Conservation (phyloP, 768 basidiomycete genomes). For the Fomitopsis pulvina region DNA sequence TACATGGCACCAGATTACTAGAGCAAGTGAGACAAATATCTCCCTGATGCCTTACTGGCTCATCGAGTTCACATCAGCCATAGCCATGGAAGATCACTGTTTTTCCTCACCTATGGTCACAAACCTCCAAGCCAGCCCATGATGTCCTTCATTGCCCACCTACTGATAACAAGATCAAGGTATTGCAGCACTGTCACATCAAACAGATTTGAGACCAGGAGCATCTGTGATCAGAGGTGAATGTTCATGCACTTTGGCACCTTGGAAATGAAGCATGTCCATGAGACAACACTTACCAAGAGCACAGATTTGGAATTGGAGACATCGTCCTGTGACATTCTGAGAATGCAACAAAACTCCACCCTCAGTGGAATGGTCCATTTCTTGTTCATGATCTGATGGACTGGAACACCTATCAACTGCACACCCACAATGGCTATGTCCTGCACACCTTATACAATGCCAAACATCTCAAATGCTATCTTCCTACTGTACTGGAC, state of each 20-base stretch:
- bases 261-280: conserved; percentile 10
- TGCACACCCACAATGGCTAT: conserved; percentile 10
- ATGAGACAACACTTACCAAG: conserved; percentile 10
- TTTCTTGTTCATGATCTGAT: conserved; percentile 11
- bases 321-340: conserved; percentile 14
- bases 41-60: conserved; percentile 15
- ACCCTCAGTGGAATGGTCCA: conserved; percentile 19
- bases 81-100: conserved; percentile 10
- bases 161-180: conserved; percentile 14
- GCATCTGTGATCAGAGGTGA: conserved; percentile 11
- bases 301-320: conserved; percentile 15
- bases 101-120: conserved; percentile 12
- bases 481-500: conserved; percentile 1
- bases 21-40: conserved; percentile 14
- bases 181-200: conserved; percentile 10
- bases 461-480: conserved; percentile 6
- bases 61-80: conserved; percentile 12
- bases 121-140: conserved; percentile 10
- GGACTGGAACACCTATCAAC: conserved; percentile 18
- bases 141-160: conserved; percentile 11
- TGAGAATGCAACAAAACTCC: conserved; percentile 13
- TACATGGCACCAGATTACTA: conserved; percentile 5
- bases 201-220: conserved; percentile 15
- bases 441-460: conserved; percentile 6
- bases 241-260: conserved; percentile 10